Conservation (phyloP, 1,284 basidiomycete species). For the Cryptococcus sp. region DNA sequence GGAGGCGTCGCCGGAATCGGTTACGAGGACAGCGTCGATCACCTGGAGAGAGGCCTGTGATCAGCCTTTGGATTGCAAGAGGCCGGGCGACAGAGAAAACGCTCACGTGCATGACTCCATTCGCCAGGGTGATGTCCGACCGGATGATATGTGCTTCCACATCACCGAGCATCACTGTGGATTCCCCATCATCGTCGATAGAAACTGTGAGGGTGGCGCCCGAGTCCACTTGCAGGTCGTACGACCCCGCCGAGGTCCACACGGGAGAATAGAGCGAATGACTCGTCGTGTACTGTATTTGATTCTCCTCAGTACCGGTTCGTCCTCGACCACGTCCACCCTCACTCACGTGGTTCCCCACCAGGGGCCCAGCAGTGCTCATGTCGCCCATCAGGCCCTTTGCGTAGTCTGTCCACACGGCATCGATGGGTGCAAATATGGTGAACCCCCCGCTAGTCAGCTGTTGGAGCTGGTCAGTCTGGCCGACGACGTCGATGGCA, state of each 20-base stretch:
- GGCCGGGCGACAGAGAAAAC: neutral
- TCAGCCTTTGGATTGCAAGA: neutral
- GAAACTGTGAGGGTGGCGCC: conserved; percentile 25
- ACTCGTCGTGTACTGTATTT: conserved; percentile 33
- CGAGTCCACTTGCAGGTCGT: conserved; percentile 24
- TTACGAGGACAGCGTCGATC: conserved; percentile 5
- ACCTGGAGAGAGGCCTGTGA: neutral
- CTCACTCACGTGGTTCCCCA: conserved; percentile 36
- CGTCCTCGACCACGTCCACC: neutral
- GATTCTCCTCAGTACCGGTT: neutral
- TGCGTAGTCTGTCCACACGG: conserved; percentile 25
- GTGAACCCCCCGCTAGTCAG: conserved; percentile 36
- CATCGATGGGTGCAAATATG: conserved; percentile 42
- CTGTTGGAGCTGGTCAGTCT: conserved; percentile 18
- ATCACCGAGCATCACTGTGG: conserved; percentile 15
- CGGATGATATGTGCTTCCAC: conserved; percentile 25
- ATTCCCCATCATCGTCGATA: conserved; percentile 23
- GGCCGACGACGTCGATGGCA: conserved; percentile 18
- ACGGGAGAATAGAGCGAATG: conserved; percentile 34
- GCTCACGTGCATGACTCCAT: conserved; percentile 47
- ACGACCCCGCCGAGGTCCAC: conserved; percentile 17
- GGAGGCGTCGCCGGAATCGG: no score
- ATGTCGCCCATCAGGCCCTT: conserved; percentile 13
- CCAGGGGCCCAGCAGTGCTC: conserved; percentile 12
- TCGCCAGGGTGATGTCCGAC: conserved; percentile 36